Conservation (phyloP, 1,284 basidiomycete genomes). For the Sparassis latifolia region DNA sequence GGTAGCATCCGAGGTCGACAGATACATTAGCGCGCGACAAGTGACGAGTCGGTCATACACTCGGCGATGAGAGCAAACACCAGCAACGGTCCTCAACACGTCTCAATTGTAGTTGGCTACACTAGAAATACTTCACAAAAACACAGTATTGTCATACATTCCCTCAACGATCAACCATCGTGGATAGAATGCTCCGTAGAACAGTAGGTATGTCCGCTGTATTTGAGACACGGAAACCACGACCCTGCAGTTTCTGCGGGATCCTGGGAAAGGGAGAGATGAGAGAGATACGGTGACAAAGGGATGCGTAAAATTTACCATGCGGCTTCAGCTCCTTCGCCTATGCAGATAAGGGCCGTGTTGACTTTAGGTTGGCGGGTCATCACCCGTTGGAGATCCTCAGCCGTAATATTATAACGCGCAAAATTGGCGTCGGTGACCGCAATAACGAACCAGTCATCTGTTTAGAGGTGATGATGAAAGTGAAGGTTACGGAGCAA, state of each 20-base stretch:
- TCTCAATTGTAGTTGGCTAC: too few relatives aligned
- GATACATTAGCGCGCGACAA: too few relatives aligned
- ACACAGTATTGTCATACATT: too few relatives aligned
- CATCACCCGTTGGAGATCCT: conserved; percentile 51
- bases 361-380: conserved; percentile 57
- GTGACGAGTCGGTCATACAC: too few relatives aligned
- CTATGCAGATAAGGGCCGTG: conserved; percentile 60
- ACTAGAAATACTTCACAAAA: too few relatives aligned
- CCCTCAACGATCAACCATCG: conserved; percentile 28
- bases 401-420: conserved; percentile 55
- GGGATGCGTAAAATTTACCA: conserved; percentile 35
- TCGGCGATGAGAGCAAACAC: too few relatives aligned
- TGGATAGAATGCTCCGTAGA: conserved; percentile 31
- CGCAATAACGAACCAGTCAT: conserved; percentile 65
- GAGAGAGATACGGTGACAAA: not conserved
- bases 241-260: conserved; percentile 40
- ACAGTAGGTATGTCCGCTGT: conserved; percentile 36
- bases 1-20: too few relatives aligned
- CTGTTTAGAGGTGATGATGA: conserved; percentile 23
- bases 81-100: too few relatives aligned
- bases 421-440: conserved; percentile 66
- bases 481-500: not conserved
- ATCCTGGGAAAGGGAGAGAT: conserved; percentile 34
- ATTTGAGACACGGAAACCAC: conserved; percentile 30
- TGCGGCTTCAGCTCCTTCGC: conserved; percentile 56